Evolutionary conservation across 805 yeast genomes (phyloP).

Genomic region (Brettanomyces nanus): DNA sequence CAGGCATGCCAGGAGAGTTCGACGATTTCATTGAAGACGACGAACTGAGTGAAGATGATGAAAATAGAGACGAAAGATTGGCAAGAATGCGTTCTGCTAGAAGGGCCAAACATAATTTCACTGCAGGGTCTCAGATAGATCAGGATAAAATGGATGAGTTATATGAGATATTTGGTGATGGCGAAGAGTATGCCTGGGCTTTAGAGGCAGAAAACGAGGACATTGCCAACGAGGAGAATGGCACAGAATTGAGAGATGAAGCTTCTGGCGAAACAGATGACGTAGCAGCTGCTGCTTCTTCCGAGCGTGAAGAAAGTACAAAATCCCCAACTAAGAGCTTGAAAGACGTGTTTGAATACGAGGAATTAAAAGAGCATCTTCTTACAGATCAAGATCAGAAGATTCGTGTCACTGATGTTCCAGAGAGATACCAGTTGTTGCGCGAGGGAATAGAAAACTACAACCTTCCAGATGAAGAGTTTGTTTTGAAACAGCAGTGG

Average conservation of each 20-base stretch:
- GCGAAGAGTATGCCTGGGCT: conserved; percentile 98
- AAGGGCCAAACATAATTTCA: conserved; percentile 22
- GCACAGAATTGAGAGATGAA: conserved; percentile 25
- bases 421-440: conserved; percentile 82
- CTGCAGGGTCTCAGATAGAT: conserved; percentile 47
- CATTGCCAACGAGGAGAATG: conserved; percentile 51
- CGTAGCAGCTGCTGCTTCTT: conserved; percentile 24
- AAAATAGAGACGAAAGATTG: conserved; percentile 40
- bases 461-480: conserved; percentile 62
- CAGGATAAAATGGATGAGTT: conserved; percentile 89
- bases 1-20: conserved; percentile 59
- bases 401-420: conserved; percentile 79
- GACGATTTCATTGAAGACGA: conserved; percentile 98
- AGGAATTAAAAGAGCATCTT: conserved; percentile 84
- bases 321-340: conserved; percentile 40
- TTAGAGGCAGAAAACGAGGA: conserved; percentile 76
- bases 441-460: conserved; percentile 61
- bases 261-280: conserved; percentile 15
- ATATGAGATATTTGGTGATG: conserved; percentile 94
- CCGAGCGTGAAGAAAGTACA: conserved; percentile 28
- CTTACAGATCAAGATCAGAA: conserved; percentile 87
- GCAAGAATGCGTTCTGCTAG: conserved; percentile 29
- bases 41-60: conserved; percentile 87
- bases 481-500: conserved; percentile 72
- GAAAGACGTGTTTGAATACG: conserved; percentile 89